Base-by-base conservation (phyloP, 805 yeast genomes). In the Komagataella ulmi region DNA sequence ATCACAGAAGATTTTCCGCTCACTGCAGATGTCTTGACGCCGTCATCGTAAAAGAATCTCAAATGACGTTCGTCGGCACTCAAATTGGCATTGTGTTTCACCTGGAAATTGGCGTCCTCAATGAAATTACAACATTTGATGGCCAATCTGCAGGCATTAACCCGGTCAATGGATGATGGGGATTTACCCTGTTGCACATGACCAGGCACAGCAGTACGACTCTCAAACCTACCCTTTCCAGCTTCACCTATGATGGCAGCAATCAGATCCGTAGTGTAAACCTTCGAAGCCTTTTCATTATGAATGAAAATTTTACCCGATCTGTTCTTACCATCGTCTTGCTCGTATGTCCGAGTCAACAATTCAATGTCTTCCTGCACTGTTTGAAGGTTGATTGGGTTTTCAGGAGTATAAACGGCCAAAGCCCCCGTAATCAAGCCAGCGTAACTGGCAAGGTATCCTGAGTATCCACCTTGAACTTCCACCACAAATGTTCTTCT, bases 391-490 rank as follows among this genome's bases (percentile, higher is more conserved):
- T 76, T 68, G 46, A 85, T 76, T 51, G 81, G 79, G 58, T 80
- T 79, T 62, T 85, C 95, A 40, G 93, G 95, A 24, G 83, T 83
- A 60, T 85, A 85, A 0, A 87, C 77, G 3, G 84, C 86, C 54
- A 78, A 77, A 2, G 90, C 83, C 57, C 91, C 91, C 36, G 83
- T 76, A 47, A 83, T 80, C 54, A 86, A 67, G 36, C 83, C 84
- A 12, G 83, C 78, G 58, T 73, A 76, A 2, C 87, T 75, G 18
- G 93, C 89, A 58, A 85, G 77, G 63, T 75, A 85, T 50, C 95
- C 95, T 23, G 87, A 81, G 66, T 85, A 80, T 51, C 95, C 95
- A 60, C 95, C 95, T 70, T 85, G 95, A 30, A 82, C 85, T 61
- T 85, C 95, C 54, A 85, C 86, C 43, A 85, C 87, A 61, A 85